Base-by-base conservation (phyloP, 2,329 filamentous ascomycete species). In the Sarocladium strictum region DNA sequence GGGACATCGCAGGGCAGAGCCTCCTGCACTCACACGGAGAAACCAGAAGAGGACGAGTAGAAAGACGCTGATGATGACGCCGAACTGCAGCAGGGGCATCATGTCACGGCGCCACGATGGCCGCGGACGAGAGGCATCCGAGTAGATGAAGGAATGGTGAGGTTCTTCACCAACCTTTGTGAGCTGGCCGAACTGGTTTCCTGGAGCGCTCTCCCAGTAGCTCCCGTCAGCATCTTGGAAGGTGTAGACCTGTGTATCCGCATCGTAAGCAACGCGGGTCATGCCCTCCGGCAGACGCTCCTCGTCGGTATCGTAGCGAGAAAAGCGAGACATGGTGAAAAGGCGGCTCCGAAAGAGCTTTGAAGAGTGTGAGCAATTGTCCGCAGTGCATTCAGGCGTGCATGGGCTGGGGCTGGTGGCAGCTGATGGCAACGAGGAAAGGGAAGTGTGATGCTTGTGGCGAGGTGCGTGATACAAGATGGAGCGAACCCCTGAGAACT, bases 61-160 rank as follows among this genome's bases (percentile, higher is more conserved):
- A 56, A 74, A 77, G 15, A 81, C 60, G 3, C 78, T 69, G 53
- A 81, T 70, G 33, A 84, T 64, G 57, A 83, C 65, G 54, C 78
- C 79, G 65, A 83, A 84, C 62, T 82, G 82, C 61, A 84, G 69
- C 58, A 84, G 68, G n/a, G 77, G 77, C 68, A 72, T 74, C 67
- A 79, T 68, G 56, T 79, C 75, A 32, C 73, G 71, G 27, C 80
- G 72, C 74, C 79, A 77, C 5, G 79, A 76, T 29, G 68, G 66
- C 37, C 58, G 61, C 26, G 47, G 57, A 17, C 56, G 54, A 32
- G 60, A 53, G 24, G 57, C 56, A 6, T 45, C 24, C 11, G 60
- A 56, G 17, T 58, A 53, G 23, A 72, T 62, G 55, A 69, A 72
- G 12, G 68, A 63, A 23, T 67, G 64, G 9, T 63, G 58, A 53